Evolutionary conservation across 2,329 filamentous ascomycete genomes (phyloP), one percentile per base, ranked within the genome.

Genomic region (Scedosporium boydii): DNA sequence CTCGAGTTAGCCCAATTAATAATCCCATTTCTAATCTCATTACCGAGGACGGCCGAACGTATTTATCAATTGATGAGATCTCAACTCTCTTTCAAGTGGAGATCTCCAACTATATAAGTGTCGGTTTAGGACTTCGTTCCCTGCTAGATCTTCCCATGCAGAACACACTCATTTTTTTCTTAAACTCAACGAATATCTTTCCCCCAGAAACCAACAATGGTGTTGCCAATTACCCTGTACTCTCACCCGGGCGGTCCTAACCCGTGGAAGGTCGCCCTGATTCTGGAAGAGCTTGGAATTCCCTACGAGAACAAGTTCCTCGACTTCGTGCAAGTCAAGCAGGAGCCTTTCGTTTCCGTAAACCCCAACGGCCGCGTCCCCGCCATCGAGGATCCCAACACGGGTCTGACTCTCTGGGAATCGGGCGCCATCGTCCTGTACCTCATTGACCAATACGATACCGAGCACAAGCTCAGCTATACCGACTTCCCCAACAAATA

Each of bases 341-440:
- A 69, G 53, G 63, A 65, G 18, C 65, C 67, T 3, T 73, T 67
- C 59, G 67, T 64, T 1, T 53, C 64, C 27, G 65, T 74, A 64
- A 75, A 75, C 66, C 71, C 73, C 23, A 75, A 76, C 60, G 72
- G 73, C 10, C 70, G 73, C 1, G 64, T 74, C 1, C 73, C 73
- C 1, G 69, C 71, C 23, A 70, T 74, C 42, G 60, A 69, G 34
- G 74, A 76, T 60, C 74, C 72, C 38, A 75, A 75, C 67, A 71
- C 68, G 0, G 67, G 64, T 16, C 58, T 74, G 4, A 71, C 69
- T 0, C 65, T 75, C 3, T 75, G 59, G 59, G 59, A 60, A 3
- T 80, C 66, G 1, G 69, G 69, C 34, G 70, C 71, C 58, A 71
- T 72, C 56, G 53, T 72, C 59, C 70, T 72, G 59, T 72, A 72